These are phyloP conservation scores for Aspergillus fischeri DNA, from an alignment of 2,329 filamentous ascomycete genomes.

Conservation along the genomic window DNA sequence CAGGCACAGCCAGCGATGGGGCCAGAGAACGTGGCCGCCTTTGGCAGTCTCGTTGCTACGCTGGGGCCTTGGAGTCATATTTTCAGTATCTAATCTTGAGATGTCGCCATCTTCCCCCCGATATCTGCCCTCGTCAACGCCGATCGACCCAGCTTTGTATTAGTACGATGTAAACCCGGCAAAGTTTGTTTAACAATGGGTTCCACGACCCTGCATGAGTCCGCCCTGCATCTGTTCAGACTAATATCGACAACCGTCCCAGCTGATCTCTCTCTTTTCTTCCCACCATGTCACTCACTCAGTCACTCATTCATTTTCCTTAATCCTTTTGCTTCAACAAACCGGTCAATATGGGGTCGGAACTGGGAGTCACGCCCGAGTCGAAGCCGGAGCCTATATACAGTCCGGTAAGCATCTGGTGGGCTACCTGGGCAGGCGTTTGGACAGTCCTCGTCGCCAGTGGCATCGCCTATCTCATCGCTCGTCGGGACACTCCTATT, in stretches of 20 bases:
- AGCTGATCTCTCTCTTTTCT: not conserved
- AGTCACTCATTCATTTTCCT: not conserved
- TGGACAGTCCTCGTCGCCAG: conserved; percentile 31
- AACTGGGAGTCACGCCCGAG: conserved; percentile 24
- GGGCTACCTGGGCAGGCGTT: conserved; percentile 23
- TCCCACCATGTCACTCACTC: not conserved
- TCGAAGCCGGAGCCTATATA: conserved; percentile 20
- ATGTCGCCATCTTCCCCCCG: not conserved
- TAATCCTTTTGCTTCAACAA: not conserved
- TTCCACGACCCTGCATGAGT: not conserved
- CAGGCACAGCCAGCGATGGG: not conserved
- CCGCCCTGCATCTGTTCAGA: not conserved
- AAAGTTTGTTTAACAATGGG: not conserved
- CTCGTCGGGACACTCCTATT: conserved; percentile 30
- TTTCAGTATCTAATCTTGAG: not conserved
- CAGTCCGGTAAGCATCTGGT: conserved; percentile 25
- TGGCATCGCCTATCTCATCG: conserved; percentile 31
- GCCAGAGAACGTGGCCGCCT: not conserved
- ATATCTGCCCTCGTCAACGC: not conserved
- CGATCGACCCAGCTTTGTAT: not conserved
- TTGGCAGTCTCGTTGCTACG: not conserved
- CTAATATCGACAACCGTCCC: not conserved
- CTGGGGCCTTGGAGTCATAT: not conserved
- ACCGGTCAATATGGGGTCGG: conserved; percentile 24
- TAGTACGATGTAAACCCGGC: not conserved